Percentiles rank a stretch among this genome's conserved stretches.
Evolutionary conservation across 345 rosid genomes (phyloP).

Genomic region (Dimocarpus longan): DNA sequence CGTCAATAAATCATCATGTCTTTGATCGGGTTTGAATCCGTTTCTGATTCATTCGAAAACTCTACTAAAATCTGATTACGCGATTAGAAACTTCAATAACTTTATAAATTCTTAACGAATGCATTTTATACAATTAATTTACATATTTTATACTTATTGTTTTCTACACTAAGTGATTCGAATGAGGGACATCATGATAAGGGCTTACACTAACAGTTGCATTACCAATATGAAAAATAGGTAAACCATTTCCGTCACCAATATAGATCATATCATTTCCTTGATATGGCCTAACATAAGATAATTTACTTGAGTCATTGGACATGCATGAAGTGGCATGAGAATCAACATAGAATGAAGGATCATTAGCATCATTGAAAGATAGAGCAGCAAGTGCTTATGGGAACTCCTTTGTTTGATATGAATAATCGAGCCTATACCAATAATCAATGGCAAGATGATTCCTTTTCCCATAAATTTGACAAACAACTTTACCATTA

Average conservation of each 20-base stretch:
- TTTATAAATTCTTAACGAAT: too few species aligned
- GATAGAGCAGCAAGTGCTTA: background rate
- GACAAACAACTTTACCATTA: background rate
- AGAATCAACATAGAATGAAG: background rate
- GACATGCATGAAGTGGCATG: background rate
- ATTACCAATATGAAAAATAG: constrained; percentile 1
- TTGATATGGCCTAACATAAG: background rate
- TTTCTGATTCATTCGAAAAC: too few species aligned
- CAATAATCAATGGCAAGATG: constrained; percentile 10
- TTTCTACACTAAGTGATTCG: too few species aligned
- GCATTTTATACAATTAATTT: too few species aligned
- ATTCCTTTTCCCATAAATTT: constrained; percentile 2
- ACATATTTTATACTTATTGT: too few species aligned
- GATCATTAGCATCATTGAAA: background rate
- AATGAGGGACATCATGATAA: too few species aligned
- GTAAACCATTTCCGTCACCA: background rate
- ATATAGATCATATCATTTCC: background rate
- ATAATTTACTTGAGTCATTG: background rate
- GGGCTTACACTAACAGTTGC: background rate
- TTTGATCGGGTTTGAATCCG: too few species aligned
- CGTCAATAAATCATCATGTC: too few species aligned
- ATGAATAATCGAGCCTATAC: constrained; percentile 4
- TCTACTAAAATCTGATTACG: too few species aligned
- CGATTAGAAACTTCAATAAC: too few species aligned
- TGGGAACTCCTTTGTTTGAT: background rate